These are phyloP conservation scores for Paramecium biaurelia DNA, from an alignment of 73 alveolate genomes.

Conservation along the genomic window DNA sequence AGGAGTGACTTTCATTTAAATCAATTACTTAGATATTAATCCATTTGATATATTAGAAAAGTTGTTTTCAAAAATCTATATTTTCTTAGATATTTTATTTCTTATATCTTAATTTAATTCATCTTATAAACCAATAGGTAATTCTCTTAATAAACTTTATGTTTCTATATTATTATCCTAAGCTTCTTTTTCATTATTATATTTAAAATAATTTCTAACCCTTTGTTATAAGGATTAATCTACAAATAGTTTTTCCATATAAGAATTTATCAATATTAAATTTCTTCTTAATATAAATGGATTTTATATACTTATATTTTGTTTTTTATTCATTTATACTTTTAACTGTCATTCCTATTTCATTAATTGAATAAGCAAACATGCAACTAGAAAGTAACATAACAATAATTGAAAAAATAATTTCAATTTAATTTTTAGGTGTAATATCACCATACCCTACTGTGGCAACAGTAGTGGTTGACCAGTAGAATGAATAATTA, in stretches of 20 bases:
- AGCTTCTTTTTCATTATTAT: background rate
- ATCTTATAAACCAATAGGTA: background rate
- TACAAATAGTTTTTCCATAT: conserved; percentile 43
- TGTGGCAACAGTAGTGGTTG: background rate
- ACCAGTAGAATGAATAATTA: background rate
- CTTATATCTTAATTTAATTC: background rate
- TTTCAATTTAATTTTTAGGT: conserved; percentile 1
- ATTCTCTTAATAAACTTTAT: background rate
- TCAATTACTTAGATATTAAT: background rate
- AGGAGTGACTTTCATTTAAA: background rate
- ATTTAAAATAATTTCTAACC: conserved; percentile 16
- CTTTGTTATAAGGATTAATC: background rate
- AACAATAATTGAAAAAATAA: background rate
- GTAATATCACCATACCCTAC: conserved; percentile 34
- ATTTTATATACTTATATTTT: background rate
- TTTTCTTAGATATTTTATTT: background rate
- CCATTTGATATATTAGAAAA: background rate
- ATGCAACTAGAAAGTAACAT: conserved; percentile 43
- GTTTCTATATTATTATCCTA: background rate
- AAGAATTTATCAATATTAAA: background rate
- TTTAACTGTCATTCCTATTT: conserved; percentile 21
- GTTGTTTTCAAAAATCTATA: background rate
- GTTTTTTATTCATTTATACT: background rate
- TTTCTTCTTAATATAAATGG: background rate
- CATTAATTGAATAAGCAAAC: conserved; percentile 50